Evolutionary conservation across 2,329 filamentous ascomycete species (phyloP), one percentile per base, ranked within the genome.

Genomic region (Huntiella omanensis): DNA sequence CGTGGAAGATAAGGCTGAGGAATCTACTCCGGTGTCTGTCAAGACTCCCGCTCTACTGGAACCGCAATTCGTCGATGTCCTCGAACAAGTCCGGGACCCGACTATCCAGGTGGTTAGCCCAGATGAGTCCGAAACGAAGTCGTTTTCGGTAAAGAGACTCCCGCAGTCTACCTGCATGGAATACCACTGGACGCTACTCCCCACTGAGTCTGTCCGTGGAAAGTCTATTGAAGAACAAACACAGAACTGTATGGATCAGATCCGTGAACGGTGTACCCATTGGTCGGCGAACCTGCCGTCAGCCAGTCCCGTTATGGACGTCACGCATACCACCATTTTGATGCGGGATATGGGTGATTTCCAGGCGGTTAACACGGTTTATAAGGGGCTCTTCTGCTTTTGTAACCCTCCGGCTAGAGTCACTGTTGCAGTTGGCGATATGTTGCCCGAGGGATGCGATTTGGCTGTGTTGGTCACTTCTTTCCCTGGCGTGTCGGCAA

Each of bases 401-500:
- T 80, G 87, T 0, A 93, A 87, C 52, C 91, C 91, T 0, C 85
- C 91, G 0, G 77, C 87, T 0, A 68, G 91, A 43, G 80, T 92
- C 43, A 93, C 86, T 4, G 73, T 96, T 42, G 79, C 85, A 0
- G 82, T 80, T 51, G 84, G 85, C 3, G 64, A 74, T 42, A 57
- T 67, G 5, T 67, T 95, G 5, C 81, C 82, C 0, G 40, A 57
- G 0, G 68, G 67, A 7, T 62, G 69, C 43, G 69, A 77, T 49
- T 71, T 79, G 45, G 62, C 83, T 12, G 70, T 88, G 51, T 66
- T 69, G 53, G 58, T 74, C 35, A 63, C 64, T 1, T 58, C 65
- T 3, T 64, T 66, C 17, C 51, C 56, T 1, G 50, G 50, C 2
- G 50, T 59, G 16, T 48, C 51, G 6, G 50, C 45, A 4, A 45